These are phyloP conservation scores for Lanmaoa rubissima DNA, from an alignment of 768 basidiomycete genomes.

Conservation along the genomic window DNA sequence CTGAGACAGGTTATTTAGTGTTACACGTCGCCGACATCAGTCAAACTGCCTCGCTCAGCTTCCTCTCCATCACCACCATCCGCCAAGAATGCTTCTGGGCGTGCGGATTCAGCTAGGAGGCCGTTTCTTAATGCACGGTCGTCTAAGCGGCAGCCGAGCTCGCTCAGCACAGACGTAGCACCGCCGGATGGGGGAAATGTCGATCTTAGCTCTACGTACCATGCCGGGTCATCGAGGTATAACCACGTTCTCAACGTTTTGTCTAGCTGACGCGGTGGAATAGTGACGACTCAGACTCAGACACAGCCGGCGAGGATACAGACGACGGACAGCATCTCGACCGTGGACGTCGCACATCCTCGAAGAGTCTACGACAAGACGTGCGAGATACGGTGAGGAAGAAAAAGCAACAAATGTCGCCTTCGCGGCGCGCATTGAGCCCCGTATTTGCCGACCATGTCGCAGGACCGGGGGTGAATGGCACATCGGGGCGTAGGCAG, in stretches of 20 bases:
- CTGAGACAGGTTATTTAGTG: neutral
- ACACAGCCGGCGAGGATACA: constrained; percentile 57
- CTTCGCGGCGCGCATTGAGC: constrained; percentile 25
- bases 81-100: constrained; percentile 50
- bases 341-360: constrained; percentile 45
- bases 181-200: constrained; percentile 35
- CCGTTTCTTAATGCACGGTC: constrained; percentile 31
- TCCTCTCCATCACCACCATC: constrained; percentile 76
- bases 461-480: constrained; percentile 34
- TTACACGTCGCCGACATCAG: constrained; percentile 11
- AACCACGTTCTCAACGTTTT: constrained; percentile 16
- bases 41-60: constrained; percentile 76
- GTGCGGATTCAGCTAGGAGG: constrained; percentile 46
- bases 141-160: constrained; percentile 25
- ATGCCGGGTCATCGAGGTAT: constrained; percentile 80
- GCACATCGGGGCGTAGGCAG: constrained; percentile 38
- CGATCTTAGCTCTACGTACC: constrained; percentile 86
- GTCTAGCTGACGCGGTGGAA: constrained; percentile 19
- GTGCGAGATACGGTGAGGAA: constrained; percentile 25
- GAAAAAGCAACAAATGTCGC: constrained; percentile 29
- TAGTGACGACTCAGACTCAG: constrained; percentile 50
- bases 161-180: constrained; percentile 19
- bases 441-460: constrained; percentile 25
- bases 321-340: constrained; percentile 45
- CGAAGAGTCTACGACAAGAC: constrained; percentile 30